phyloP scores from a whole-genome alignment of 768 basidiomycete species.

The Leccinum subgranulosum region DNA sequence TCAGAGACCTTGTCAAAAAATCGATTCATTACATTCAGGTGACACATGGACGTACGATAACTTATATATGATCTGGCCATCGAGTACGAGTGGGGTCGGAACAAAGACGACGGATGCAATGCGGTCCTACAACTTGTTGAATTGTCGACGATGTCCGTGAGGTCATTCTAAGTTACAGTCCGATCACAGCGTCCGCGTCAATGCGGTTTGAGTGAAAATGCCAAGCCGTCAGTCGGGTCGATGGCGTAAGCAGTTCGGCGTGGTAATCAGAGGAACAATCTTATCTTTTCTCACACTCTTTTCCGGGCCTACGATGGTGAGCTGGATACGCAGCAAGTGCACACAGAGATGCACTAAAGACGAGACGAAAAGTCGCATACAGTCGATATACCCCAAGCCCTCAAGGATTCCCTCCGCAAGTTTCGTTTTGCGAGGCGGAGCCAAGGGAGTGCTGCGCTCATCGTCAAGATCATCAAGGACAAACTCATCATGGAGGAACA shows the following conservation, averaged over 20 bases:
- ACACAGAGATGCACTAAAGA: background rate
- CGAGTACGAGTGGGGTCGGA: too few species aligned
- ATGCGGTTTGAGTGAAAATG: background rate
- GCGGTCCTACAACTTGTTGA: background rate
- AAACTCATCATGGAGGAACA: slow-evolving; percentile 80
- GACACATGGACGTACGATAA: too few species aligned
- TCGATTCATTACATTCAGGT: too few species aligned
- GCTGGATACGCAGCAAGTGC: background rate
- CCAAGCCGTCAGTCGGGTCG: background rate
- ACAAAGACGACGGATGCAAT: background rate
- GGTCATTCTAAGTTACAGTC: too few species aligned
- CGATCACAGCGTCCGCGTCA: background rate
- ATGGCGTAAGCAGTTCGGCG: background rate
- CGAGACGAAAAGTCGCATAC: slow-evolving; percentile 38
- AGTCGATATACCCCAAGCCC: slow-evolving; percentile 79
- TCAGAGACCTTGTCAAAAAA: too few species aligned
- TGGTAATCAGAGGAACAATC: background rate
- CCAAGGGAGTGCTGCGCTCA: slow-evolving; percentile 68
- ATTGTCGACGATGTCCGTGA: background rate
- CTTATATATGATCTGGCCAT: too few species aligned
- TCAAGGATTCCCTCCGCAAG: slow-evolving; percentile 79
- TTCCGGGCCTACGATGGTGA: slow-evolving; percentile 19
- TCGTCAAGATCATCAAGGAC: slow-evolving; percentile 89
- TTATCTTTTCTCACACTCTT: background rate
- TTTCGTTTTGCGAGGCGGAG: slow-evolving; percentile 72